phyloP scores from a whole-genome alignment of 176 grass and related monocot species.

The Cocos nucifera region DNA sequence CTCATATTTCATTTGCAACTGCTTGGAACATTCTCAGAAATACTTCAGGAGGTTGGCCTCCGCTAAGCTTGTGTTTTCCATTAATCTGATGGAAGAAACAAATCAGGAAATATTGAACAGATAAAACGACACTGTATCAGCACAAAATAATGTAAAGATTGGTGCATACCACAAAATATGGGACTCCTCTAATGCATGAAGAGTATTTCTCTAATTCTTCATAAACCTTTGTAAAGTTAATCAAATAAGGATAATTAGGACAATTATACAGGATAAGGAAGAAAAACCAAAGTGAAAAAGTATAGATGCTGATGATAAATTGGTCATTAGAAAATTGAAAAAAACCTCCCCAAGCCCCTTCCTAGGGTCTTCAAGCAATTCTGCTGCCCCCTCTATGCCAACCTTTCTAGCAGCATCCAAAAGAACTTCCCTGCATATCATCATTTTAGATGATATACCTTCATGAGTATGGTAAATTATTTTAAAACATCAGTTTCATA shows the following conservation, averaged over 20 bases:
- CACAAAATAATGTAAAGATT: too few species aligned
- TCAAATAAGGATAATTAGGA: neutral
- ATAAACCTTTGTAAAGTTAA: slow-evolving; percentile 44
- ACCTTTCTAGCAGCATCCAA: slow-evolving; percentile 78
- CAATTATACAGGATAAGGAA: neutral
- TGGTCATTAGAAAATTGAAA: neutral
- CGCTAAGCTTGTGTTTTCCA: slow-evolving; percentile 67
- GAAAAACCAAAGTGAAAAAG: neutral
- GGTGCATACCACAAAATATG: slow-evolving; percentile 66
- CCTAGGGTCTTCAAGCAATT: slow-evolving; percentile 59
- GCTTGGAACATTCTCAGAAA: slow-evolving; percentile 55
- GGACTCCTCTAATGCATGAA: slow-evolving; percentile 69
- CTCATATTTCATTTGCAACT: slow-evolving; percentile 21
- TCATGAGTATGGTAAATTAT: too few species aligned
- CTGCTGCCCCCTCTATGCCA: slow-evolving; percentile 75
- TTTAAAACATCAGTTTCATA: too few species aligned
- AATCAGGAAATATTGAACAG: neutral
- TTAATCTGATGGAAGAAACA: slow-evolving; percentile 47
- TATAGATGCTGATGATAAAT: too few species aligned
- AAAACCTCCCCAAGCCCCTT: slow-evolving; percentile 64
- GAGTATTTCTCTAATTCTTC: slow-evolving; percentile 81
- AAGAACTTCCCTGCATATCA: slow-evolving; percentile 57
- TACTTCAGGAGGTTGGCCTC: slow-evolving; percentile 74
- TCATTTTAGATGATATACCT: too few species aligned
- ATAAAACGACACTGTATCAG: too few species aligned